phyloP scores from a whole-genome alignment of 2,329 filamentous ascomycete species.

The Aspergillus neotritici region DNA sequence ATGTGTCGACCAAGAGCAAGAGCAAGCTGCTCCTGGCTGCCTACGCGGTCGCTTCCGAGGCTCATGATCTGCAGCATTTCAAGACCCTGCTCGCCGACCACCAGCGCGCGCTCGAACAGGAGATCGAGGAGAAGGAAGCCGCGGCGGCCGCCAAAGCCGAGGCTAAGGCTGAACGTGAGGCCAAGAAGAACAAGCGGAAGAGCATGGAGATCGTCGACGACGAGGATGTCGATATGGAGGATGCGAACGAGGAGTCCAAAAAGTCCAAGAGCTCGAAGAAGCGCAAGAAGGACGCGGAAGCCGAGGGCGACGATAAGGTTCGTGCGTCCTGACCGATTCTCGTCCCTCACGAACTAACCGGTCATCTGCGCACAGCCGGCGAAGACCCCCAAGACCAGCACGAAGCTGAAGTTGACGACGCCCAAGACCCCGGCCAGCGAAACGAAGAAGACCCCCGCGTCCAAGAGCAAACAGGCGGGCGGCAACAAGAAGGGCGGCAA shows the following conservation, averaged over 20 bases:
- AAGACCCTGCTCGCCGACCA: conserved; percentile 67
- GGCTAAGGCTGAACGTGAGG: conserved; percentile 50
- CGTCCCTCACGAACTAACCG: conserved; percentile 3
- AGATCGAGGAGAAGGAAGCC: conserved; percentile 62
- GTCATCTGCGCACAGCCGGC: conserved; percentile 47
- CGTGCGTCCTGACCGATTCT: conserved; percentile 21
- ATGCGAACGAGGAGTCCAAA: conserved; percentile 43
- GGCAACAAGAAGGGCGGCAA: conserved; percentile 56
- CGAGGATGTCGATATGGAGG: conserved; percentile 52
- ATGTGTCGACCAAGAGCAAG: conserved; percentile 63
- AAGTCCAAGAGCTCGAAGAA: conserved; percentile 62
- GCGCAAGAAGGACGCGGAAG: conserved; percentile 67
- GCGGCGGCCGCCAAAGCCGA: conserved; percentile 52
- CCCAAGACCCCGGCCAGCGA: conserved; percentile 55
- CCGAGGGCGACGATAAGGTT: conserved; percentile 65
- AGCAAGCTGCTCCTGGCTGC: conserved; percentile 75
- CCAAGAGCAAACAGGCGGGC: conserved; percentile 52
- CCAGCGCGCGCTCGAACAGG: conserved; percentile 50
- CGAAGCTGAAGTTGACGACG: conserved; percentile 48
- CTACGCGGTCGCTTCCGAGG: conserved; percentile 72
- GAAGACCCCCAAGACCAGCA: conserved; percentile 58
- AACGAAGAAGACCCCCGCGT: conserved; percentile 44
- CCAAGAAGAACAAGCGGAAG: conserved; percentile 47
- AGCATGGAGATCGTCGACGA: conserved; percentile 48
- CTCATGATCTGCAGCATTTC: conserved; percentile 72